Evolutionary conservation across 1,284 basidiomycete species (phyloP).

Genomic region (Sutorius eximius): DNA sequence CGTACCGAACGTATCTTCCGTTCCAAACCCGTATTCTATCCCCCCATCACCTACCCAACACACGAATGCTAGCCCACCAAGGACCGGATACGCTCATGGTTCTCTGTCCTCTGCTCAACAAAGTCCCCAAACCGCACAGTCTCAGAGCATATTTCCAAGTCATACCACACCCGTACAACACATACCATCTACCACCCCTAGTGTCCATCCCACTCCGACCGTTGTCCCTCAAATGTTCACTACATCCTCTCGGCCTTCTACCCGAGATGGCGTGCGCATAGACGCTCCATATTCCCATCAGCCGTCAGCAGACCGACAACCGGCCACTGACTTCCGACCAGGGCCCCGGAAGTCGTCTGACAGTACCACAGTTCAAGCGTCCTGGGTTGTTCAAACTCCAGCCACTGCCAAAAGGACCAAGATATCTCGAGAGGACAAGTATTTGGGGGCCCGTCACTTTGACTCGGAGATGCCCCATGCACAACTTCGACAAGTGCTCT

Average conservation of each 20-base stretch:
- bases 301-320: slow-evolving; percentile 15
- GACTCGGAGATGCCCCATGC: slow-evolving; percentile 27
- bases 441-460: slow-evolving; percentile 22
- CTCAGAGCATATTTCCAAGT: slow-evolving; percentile 15
- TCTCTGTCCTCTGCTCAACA: slow-evolving; percentile 23
- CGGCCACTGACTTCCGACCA: slow-evolving; percentile 6
- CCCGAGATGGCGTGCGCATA: slow-evolving; percentile 20
- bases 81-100: slow-evolving; percentile 9
- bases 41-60: slow-evolving; percentile 24
- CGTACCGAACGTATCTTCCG: slow-evolving; percentile 12
- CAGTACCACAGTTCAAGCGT: slow-evolving; percentile 28
- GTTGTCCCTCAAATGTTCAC: slow-evolving; percentile 18
- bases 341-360: slow-evolving; percentile 19
- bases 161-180: slow-evolving; percentile 18
- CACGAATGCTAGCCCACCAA: slow-evolving; percentile 16
- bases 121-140: slow-evolving; percentile 27
- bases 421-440: slow-evolving; percentile 32
- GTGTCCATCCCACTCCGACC: slow-evolving; percentile 25
- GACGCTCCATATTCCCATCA: slow-evolving; percentile 14
- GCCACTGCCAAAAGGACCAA: slow-evolving; percentile 16
- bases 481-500: slow-evolving; percentile 36
- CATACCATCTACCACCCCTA: slow-evolving; percentile 17
- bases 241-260: slow-evolving; percentile 30
- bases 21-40: slow-evolving; percentile 18
- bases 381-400: slow-evolving; percentile 37